phyloP scores from a whole-genome alignment of 2,329 filamentous ascomycete genomes.

The Ascochyta fabae region DNA sequence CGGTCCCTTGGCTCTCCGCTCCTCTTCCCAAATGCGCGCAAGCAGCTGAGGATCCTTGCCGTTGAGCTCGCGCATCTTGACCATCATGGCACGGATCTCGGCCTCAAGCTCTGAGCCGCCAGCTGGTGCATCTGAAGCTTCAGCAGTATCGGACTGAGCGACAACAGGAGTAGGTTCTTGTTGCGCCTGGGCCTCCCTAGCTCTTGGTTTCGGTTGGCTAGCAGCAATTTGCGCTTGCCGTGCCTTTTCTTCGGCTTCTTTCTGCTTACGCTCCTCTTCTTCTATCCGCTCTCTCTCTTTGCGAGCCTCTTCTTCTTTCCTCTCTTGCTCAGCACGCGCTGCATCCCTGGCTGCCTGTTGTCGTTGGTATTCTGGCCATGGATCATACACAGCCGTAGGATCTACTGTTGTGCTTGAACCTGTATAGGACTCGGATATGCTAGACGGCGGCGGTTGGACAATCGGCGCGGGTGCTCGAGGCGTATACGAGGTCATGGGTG shows the following conservation, averaged over 20 bases:
- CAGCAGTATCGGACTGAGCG: slow-evolving; percentile 11
- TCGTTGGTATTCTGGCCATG: slow-evolving; percentile 57
- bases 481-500: slow-evolving; percentile 28
- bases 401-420: slow-evolving; percentile 55
- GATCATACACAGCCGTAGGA: slow-evolving; percentile 62
- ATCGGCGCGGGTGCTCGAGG: slow-evolving; percentile 20
- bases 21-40: slow-evolving; percentile 63
- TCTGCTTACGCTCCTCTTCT: slow-evolving; percentile 31
- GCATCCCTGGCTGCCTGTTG: slow-evolving; percentile 48
- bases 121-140: slow-evolving; percentile 2
- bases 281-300: slow-evolving; percentile 38
- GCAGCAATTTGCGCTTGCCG: slow-evolving; percentile 15
- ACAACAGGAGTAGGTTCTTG: slow-evolving; percentile 11
- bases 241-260: slow-evolving; percentile 28
- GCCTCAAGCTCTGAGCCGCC: slow-evolving; percentile 50
- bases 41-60: slow-evolving; percentile 61
- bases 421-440: slow-evolving; percentile 29
- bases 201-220: slow-evolving; percentile 28
- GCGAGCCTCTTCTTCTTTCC: slow-evolving; percentile 31
- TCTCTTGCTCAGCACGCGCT: slow-evolving; percentile 45
- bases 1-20: slow-evolving; percentile 50
- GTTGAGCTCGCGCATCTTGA: slow-evolving; percentile 65
- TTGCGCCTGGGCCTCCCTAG: slow-evolving; percentile 34
- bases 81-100: slow-evolving; percentile 62
- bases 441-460: slow-evolving; percentile 25